Evolutionary conservation across 169 alveolate species (phyloP).

Genomic region (Plasmodium gallinaceum): DNA sequence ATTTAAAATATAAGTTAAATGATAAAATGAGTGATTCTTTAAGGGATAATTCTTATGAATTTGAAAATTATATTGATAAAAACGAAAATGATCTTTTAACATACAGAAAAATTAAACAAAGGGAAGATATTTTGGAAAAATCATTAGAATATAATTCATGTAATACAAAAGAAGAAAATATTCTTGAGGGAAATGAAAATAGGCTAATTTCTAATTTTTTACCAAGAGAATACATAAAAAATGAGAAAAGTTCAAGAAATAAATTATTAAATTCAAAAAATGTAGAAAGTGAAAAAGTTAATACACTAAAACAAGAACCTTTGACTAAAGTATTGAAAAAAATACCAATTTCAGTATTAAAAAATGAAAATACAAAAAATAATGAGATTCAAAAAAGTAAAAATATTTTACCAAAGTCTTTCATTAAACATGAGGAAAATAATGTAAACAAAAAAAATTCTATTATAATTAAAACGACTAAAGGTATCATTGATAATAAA

Average conservation of each 20-base stretch:
- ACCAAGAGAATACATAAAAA: background rate
- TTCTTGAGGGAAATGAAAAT: background rate
- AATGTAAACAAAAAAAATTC: background rate
- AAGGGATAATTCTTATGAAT: background rate
- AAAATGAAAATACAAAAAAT: background rate
- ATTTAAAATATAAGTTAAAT: slow-evolving; percentile 4
- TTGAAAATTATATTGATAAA: background rate
- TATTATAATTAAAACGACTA: background rate
- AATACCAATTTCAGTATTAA: background rate
- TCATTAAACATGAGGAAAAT: background rate
- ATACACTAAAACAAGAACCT: background rate
- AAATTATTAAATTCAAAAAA: slow-evolving; percentile 15
- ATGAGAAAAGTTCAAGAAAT: background rate
- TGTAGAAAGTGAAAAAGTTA: slow-evolving; percentile 22
- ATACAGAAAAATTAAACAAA: slow-evolving; percentile 2
- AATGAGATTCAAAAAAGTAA: background rate
- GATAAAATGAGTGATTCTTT: background rate
- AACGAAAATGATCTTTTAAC: background rate
- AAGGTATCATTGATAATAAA: background rate
- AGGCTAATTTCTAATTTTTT: background rate
- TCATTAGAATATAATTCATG: slow-evolving; percentile 6
- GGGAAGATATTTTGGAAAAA: slow-evolving; percentile 4
- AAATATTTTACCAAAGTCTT: background rate
- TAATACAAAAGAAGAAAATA: slow-evolving; percentile 3
- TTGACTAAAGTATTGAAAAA: background rate